These are phyloP conservation scores for Nothophytophthora sp. DNA, from an alignment of 352 stramenopile genomes.

Conservation along the genomic window DNA sequence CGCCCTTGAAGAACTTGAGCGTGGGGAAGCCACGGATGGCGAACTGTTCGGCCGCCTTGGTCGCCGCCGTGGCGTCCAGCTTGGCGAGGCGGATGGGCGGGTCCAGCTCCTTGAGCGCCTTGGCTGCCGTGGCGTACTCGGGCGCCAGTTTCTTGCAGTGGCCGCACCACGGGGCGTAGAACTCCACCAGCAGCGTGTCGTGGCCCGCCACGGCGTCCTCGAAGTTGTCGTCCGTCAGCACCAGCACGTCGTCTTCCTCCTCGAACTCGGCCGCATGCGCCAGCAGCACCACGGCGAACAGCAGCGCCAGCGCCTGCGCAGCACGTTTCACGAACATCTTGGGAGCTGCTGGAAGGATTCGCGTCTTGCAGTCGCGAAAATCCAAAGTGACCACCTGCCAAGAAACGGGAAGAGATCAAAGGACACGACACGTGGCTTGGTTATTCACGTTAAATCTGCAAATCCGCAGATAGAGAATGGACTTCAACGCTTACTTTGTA, in stretches of 20 bases:
- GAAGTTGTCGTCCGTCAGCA: slow-evolving; percentile 86
- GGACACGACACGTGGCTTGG: not conserved
- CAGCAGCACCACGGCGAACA: slow-evolving; percentile 50
- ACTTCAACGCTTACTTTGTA: slow-evolving; percentile 1
- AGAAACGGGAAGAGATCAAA: not conserved
- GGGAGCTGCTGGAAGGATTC: slow-evolving; percentile 4
- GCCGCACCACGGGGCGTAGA: slow-evolving; percentile 91
- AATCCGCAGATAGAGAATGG: slow-evolving; percentile 14
- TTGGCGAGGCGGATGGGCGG: slow-evolving; percentile 88
- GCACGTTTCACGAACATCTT: slow-evolving; percentile 63
- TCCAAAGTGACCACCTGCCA: slow-evolving; percentile 34
- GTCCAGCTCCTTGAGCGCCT: slow-evolving; percentile 83
- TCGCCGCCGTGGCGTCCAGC: slow-evolving; percentile 90
- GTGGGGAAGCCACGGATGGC: slow-evolving; percentile 93
- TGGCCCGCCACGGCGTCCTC: slow-evolving; percentile 80
- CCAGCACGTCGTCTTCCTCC: slow-evolving; percentile 86
- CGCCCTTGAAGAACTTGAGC: slow-evolving; percentile 91
- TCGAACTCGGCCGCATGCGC: slow-evolving; percentile 56
- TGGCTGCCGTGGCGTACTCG: slow-evolving; percentile 84
- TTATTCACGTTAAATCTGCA: slow-evolving; percentile 2
- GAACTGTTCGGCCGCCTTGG: slow-evolving; percentile 80
- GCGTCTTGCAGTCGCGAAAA: slow-evolving; percentile 33
- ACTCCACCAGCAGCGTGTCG: slow-evolving; percentile 88
- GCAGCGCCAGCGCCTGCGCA: slow-evolving; percentile 41
- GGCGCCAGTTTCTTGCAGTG: slow-evolving; percentile 91